phyloP scores from a whole-genome alignment of 371 early-diverging fungal species.

The Mucor saturninus region DNA sequence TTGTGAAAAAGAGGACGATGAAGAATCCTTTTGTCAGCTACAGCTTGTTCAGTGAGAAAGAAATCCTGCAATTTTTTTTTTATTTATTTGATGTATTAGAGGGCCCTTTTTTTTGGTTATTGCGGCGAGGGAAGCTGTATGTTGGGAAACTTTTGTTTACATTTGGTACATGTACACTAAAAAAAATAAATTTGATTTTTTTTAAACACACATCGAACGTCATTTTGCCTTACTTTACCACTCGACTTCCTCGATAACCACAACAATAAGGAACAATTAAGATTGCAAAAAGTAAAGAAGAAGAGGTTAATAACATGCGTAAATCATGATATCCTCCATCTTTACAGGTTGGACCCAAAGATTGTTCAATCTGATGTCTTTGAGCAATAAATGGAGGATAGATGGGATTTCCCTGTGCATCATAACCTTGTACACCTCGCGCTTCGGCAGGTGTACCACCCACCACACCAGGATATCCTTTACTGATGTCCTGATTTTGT shows the following conservation, averaged over 20 bases:
- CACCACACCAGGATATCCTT: slow-evolving; percentile 41
- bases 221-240: slow-evolving; percentile 22
- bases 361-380: slow-evolving; percentile 45
- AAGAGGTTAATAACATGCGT: slow-evolving; percentile 48
- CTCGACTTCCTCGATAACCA: slow-evolving; percentile 45
- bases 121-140: slow-evolving; percentile 34
- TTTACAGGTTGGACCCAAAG: slow-evolving; percentile 39
- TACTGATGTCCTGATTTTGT: neutral
- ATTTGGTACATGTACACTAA: slow-evolving; percentile 35
- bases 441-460: slow-evolving; percentile 36
- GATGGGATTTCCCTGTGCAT: slow-evolving; percentile 43
- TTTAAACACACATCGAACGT: slow-evolving; percentile 2
- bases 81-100: no score
- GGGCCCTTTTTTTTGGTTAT: no score
- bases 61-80: no score
- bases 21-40: neutral
- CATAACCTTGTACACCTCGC: slow-evolving; percentile 41
- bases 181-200: neutral
- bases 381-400: slow-evolving; percentile 41
- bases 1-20: neutral
- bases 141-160: slow-evolving; percentile 45
- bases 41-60: neutral
- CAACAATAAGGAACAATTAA: slow-evolving; percentile 51
- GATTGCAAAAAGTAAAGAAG: slow-evolving; percentile 38
- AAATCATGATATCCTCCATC: slow-evolving; percentile 45